A percentile compares a stretch with the other conserved stretches of the same genome.
These are phyloP conservation scores for Phytophthora hibernalis DNA, from an alignment of 352 stramenopile species.

Conservation along the genomic window DNA sequence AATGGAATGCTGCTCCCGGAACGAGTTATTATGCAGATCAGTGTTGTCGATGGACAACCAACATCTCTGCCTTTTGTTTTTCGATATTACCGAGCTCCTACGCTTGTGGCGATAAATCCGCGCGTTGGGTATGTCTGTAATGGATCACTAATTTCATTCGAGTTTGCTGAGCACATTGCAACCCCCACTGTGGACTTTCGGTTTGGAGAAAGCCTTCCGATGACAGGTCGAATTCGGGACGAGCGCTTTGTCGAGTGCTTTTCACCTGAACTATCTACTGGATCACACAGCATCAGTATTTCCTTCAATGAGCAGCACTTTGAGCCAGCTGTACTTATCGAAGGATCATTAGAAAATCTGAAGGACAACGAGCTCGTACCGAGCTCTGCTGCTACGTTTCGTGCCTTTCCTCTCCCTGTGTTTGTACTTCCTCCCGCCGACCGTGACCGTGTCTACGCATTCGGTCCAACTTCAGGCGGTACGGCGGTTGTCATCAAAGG, in stretches of 20 bases:
- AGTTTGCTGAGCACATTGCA: conserved; percentile 64
- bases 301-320: conserved; percentile 81
- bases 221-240: conserved; percentile 43
- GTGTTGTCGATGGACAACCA: conserved; percentile 58
- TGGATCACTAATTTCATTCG: conserved; percentile 68
- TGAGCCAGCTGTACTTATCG: conserved; percentile 33
- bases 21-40: conserved; percentile 61
- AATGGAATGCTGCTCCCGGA: conserved; percentile 55
- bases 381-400: conserved; percentile 43
- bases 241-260: conserved; percentile 69
- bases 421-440: conserved; percentile 56
- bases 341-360: background rate
- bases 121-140: conserved; percentile 67
- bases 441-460: conserved; percentile 52
- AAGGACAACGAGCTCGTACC: conserved; percentile 1
- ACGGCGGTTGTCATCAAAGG: conserved; percentile 67
- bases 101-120: conserved; percentile 60
- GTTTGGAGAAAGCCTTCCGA: conserved; percentile 51
- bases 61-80: conserved; percentile 61
- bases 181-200: conserved; percentile 69
- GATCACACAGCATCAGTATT: conserved; percentile 52
- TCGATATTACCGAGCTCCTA: conserved; percentile 60
- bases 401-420: conserved; percentile 62
- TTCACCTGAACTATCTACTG: conserved; percentile 56
- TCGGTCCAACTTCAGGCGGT: conserved; percentile 53